These are phyloP conservation scores for Botrytis fragariae DNA, from an alignment of 2,329 filamentous ascomycete species.

Conservation along the genomic window DNA sequence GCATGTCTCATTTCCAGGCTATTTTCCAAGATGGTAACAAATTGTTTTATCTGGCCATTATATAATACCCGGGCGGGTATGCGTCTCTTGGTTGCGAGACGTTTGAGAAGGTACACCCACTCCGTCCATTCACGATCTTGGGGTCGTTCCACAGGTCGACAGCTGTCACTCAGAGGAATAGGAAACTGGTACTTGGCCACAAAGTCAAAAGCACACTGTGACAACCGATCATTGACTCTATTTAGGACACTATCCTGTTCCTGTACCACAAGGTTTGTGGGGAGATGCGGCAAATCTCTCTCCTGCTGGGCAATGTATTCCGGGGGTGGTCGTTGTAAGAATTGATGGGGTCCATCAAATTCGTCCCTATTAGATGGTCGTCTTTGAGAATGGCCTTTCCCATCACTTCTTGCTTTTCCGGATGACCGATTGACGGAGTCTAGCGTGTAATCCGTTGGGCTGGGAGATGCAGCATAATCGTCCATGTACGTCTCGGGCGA, in stretches of 20 bases:
- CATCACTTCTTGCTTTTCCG: constrained; percentile 47
- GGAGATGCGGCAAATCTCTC: constrained; percentile 75
- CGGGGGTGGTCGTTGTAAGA: constrained; percentile 69
- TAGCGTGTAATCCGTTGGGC: constrained; percentile 58
- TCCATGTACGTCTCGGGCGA: constrained; percentile 39
- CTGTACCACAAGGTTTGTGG: constrained; percentile 76
- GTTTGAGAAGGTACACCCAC: constrained; percentile 85
- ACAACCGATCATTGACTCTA: constrained; percentile 79
- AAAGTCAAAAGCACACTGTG: constrained; percentile 85
- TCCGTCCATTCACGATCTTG: constrained; percentile 86
- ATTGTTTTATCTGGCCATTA: constrained; percentile 87
- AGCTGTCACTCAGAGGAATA: constrained; percentile 74
- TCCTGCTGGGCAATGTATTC: constrained; percentile 74
- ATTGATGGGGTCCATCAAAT: constrained; percentile 84
- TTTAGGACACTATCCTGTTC: constrained; percentile 81
- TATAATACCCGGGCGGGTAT: constrained; percentile 82
- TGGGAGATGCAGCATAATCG: constrained; percentile 53
- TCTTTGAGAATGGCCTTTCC: constrained; percentile 50
- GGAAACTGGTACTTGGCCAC: constrained; percentile 90
- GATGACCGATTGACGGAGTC: constrained; percentile 49
- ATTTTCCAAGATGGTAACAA: constrained; percentile 85
- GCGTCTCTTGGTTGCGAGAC: constrained; percentile 79
- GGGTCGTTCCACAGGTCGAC: constrained; percentile 71
- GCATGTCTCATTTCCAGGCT: constrained; percentile 85
- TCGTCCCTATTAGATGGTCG: constrained; percentile 80